These are phyloP conservation scores for Penicillium turbatum DNA, from an alignment of 495 filamentous ascomycete genomes.

Conservation along the genomic window DNA sequence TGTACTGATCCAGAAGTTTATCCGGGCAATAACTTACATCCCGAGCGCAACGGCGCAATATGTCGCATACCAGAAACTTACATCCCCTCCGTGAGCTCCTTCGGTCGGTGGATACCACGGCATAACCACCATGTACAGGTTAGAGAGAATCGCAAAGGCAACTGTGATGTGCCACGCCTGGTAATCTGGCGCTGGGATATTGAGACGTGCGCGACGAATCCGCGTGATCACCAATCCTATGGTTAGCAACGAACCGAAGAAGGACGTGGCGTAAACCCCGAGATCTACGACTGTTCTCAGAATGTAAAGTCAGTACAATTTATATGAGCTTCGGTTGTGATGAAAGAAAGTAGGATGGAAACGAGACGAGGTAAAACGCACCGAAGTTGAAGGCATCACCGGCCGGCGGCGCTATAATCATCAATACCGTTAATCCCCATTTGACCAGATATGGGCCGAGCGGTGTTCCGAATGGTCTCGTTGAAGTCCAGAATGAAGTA, in stretches of 20 bases:
- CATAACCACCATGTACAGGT: conserved; percentile 55
- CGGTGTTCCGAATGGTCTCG: conserved; percentile 59
- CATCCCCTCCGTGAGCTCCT: conserved; percentile 53
- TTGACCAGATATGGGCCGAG: conserved; percentile 56
- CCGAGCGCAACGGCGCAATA: conserved; percentile 54
- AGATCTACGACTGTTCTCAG: conserved; percentile 48
- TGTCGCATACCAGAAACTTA: conserved; percentile 66
- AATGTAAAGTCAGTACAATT: background rate
- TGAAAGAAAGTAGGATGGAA: too few relatives aligned
- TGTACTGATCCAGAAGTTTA: background rate
- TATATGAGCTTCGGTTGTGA: background rate
- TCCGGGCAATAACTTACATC: conserved; percentile 39
- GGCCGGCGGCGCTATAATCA: conserved; percentile 63
- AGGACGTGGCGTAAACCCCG: conserved; percentile 44
- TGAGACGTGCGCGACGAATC: conserved; percentile 43
- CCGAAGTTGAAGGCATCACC: conserved; percentile 66
- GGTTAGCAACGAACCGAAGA: conserved; percentile 52
- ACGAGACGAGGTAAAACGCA: conserved; percentile 4
- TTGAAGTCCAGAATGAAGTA: conserved; percentile 60
- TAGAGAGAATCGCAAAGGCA: conserved; percentile 51
- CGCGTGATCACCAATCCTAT: conserved; percentile 53
- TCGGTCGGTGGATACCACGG: conserved; percentile 62
- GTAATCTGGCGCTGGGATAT: conserved; percentile 44
- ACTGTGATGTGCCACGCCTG: conserved; percentile 51
- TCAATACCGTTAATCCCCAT: conserved; percentile 55